Evolutionary conservation across 345 rosid species (phyloP).

Genomic region (Durio zibethinus): DNA sequence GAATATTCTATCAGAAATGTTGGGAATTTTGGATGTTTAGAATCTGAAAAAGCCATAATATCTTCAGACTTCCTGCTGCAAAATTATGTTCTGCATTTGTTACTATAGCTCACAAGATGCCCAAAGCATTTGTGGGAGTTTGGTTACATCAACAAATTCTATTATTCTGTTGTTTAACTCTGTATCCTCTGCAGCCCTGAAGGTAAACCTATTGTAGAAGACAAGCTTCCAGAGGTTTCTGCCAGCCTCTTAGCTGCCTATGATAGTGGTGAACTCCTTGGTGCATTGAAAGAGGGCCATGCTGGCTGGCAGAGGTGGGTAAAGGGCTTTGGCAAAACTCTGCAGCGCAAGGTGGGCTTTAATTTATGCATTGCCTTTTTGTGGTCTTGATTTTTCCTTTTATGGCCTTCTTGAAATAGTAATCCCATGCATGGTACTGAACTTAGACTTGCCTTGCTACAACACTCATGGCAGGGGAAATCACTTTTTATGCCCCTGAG

Average conservation of each 20-base stretch:
- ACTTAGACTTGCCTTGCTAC: not conserved
- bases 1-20: not conserved
- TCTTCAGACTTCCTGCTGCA: not conserved
- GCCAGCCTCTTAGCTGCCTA: constrained; percentile 69
- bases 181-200: constrained; percentile 48
- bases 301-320: constrained; percentile 94
- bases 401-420: not conserved
- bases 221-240: constrained; percentile 73
- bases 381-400: not conserved
- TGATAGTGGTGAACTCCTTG: constrained; percentile 69
- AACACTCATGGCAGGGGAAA: constrained; percentile 56
- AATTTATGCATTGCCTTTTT: not conserved
- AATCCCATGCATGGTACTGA: not conserved
- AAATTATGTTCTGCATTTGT: not conserved
- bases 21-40: not conserved
- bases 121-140: not conserved
- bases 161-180: not conserved
- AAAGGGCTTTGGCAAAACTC: constrained; percentile 72
- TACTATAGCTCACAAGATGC: not conserved
- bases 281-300: constrained; percentile 69
- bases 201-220: constrained; percentile 59
- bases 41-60: not conserved
- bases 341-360: constrained; percentile 69
- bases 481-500: constrained; percentile 91
- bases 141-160: not conserved